These are phyloP conservation scores for Lipomyces chichibuensis DNA, from an alignment of 805 yeast species.

Conservation along the genomic window DNA sequence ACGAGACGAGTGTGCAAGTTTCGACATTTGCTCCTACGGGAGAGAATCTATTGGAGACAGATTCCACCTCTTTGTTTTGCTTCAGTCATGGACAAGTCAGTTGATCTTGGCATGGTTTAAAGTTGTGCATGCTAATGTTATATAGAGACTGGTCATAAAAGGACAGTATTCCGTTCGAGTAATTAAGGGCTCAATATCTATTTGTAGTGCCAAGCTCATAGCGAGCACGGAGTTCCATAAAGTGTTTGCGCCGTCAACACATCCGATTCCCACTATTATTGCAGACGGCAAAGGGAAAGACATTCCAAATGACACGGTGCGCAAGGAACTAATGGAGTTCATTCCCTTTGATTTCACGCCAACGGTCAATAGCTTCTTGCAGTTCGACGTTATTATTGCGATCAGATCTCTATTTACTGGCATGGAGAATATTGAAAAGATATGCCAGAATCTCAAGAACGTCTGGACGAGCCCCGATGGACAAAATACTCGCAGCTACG, in stretches of 20 bases:
- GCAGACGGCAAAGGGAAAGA: neutral
- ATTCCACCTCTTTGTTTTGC: conserved; percentile 5
- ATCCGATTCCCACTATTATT: conserved; percentile 32
- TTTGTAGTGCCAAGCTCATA: conserved; percentile 40
- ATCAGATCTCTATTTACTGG: conserved; percentile 27
- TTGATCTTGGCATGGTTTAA: neutral
- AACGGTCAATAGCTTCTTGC: conserved; percentile 15
- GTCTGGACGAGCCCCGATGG: conserved; percentile 7
- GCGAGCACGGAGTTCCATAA: conserved; percentile 23
- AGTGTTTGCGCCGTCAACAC: conserved; percentile 35
- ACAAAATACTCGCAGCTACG: conserved; percentile 6
- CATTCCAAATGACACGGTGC: neutral
- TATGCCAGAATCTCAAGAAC: conserved; percentile 10
- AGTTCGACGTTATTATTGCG: conserved; percentile 32
- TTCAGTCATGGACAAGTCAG: conserved; percentile 2
- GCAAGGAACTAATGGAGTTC: neutral
- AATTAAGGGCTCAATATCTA: conserved; percentile 40
- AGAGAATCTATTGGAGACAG: conserved; percentile 4
- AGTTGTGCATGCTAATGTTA: neutral
- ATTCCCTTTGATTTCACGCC: neutral
- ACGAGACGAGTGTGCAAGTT: conserved; percentile 14
- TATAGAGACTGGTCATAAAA: conserved; percentile 36
- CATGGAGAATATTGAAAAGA: neutral
- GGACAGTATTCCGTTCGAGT: conserved; percentile 43
- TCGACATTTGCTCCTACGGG: conserved; percentile 13